Percentiles rank a stretch among this genome's conserved stretches.
phyloP scores from a whole-genome alignment of 1,284 basidiomycete species.

The Irpex rosettiformis region DNA sequence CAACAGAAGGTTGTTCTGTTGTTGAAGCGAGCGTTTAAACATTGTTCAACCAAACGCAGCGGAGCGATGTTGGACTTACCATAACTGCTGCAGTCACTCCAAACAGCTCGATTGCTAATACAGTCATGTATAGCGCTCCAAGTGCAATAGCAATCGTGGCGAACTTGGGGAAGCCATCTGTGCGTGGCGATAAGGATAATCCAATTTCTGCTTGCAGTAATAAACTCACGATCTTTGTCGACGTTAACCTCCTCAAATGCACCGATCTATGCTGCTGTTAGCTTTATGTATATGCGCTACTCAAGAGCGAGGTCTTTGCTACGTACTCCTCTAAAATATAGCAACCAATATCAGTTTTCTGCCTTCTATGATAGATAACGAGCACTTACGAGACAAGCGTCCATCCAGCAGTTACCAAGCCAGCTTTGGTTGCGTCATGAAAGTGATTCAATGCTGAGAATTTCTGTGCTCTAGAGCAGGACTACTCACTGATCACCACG shows the following conservation, averaged over 20 bases:
- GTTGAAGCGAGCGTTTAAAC: constrained; percentile 3
- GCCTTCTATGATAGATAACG: background rate
- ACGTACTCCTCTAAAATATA: constrained; percentile 56
- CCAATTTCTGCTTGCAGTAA: background rate
- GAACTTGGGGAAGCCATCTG: constrained; percentile 47
- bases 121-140: constrained; percentile 50
- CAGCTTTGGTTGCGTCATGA: constrained; percentile 30
- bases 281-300: background rate
- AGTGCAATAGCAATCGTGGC: constrained; percentile 58
- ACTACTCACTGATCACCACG: constrained; percentile 48
- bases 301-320: background rate
- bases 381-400: constrained; percentile 49
- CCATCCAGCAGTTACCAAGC: constrained; percentile 52
- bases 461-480: background rate
- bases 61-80: constrained; percentile 39
- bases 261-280: constrained; percentile 41
- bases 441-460: background rate
- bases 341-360: too few species aligned
- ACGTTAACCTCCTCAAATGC: constrained; percentile 52
- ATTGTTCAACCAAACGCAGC: background rate
- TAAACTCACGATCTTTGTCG: constrained; percentile 44
- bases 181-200: background rate
- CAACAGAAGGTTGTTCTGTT: constrained; percentile 55
- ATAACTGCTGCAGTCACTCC: constrained; percentile 50
- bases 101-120: constrained; percentile 53